A percentile compares a stretch with the other conserved stretches of the same genome.
Conservation (phyloP, 164 flowering plant species). For the Vitis riparia region DNA sequence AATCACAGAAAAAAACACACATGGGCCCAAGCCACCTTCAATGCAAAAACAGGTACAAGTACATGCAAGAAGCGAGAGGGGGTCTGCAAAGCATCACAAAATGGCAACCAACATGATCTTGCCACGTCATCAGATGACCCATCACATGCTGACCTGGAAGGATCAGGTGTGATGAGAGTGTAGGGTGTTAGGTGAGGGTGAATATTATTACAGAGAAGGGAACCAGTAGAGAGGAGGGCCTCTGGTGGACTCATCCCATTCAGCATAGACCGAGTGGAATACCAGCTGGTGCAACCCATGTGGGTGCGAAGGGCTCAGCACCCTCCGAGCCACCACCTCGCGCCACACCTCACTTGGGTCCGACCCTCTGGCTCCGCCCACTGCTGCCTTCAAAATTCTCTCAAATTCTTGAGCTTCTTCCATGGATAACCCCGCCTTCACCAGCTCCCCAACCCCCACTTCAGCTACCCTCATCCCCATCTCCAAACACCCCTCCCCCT, state of each 20-base stretch:
- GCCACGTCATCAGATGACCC: too few species aligned
- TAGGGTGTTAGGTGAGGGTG: neutral
- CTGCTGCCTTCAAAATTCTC: slow-evolving; percentile 26
- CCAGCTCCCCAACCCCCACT: slow-evolving; percentile 53
- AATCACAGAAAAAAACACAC: too few species aligned
- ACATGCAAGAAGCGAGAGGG: too few species aligned
- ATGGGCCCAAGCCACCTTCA: too few species aligned
- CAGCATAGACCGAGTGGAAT: slow-evolving; percentile 66
- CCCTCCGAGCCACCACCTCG: slow-evolving; percentile 35
- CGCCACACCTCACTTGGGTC: slow-evolving; percentile 57
- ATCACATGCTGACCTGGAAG: too few species aligned
- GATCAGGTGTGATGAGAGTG: too few species aligned
- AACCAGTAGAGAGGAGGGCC: slow-evolving; percentile 94
- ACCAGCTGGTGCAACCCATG: slow-evolving; percentile 76
- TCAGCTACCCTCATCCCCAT: slow-evolving; percentile 40
- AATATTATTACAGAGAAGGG: slow-evolving; percentile 67
- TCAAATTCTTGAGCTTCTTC: slow-evolving; percentile 55
- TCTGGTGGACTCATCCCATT: slow-evolving; percentile 52
- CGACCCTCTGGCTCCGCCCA: slow-evolving; percentile 12
- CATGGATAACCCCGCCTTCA: slow-evolving; percentile 39
- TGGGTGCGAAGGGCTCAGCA: slow-evolving; percentile 73
- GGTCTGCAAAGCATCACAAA: too few species aligned
- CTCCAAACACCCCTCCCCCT: slow-evolving; percentile 3
- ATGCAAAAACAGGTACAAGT: too few species aligned
- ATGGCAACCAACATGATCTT: too few species aligned